These are phyloP conservation scores for Syzygium aromaticum DNA, from an alignment of 345 rosid genomes.

Conservation along the genomic window DNA sequence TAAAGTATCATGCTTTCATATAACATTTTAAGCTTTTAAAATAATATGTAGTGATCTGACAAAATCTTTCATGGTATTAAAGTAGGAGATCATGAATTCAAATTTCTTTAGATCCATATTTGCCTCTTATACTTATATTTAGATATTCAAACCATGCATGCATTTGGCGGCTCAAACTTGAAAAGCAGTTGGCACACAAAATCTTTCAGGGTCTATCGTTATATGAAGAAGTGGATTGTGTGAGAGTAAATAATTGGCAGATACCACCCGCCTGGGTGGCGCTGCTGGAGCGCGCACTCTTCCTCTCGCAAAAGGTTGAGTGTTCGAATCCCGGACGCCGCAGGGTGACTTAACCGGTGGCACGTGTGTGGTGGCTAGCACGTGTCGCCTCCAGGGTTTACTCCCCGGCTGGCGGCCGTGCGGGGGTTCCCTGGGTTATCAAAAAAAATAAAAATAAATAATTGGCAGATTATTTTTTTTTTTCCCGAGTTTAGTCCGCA, in stretches of 20 bases:
- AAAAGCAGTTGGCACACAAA: fast-evolving
- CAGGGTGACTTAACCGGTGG: too few relatives aligned
- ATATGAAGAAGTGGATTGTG: not conserved
- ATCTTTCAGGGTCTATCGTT: not conserved
- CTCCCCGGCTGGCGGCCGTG: too few relatives aligned
- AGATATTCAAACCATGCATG: not conserved
- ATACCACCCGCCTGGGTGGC: too few relatives aligned
- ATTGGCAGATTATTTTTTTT: not conserved
- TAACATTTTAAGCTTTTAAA: not conserved
- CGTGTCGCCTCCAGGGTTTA: too few relatives aligned
- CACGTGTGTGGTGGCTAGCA: too few relatives aligned
- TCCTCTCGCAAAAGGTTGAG: too few relatives aligned
- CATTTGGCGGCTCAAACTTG: not conserved
- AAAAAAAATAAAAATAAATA: too few relatives aligned
- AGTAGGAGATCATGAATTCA: not conserved
- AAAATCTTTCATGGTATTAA: not conserved
- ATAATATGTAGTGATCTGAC: not conserved
- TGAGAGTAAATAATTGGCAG: not conserved
- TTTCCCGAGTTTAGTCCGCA: not conserved
- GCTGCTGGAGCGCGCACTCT: too few relatives aligned
- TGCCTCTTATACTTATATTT: not conserved
- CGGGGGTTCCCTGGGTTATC: too few relatives aligned
- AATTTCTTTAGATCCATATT: not conserved
- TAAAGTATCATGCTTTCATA: not conserved
- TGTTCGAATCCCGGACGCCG: too few relatives aligned